phyloP scores from a whole-genome alignment of 2,329 filamentous ascomycete species.

The Rutstroemia sp. region DNA sequence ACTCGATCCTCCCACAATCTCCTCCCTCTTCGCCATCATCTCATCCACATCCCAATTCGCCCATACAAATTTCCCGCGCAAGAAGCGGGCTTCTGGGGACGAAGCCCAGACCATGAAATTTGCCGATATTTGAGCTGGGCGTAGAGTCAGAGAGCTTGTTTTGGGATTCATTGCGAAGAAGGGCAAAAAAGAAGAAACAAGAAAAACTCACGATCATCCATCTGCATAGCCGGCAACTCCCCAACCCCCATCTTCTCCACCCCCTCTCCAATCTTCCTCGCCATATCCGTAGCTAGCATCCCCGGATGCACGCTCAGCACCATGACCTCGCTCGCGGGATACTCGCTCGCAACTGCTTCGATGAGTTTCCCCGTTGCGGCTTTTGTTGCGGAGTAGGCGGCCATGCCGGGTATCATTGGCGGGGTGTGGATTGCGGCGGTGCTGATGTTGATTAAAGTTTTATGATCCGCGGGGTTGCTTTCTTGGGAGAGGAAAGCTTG shows the following conservation, averaged over 20 bases:
- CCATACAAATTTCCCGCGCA: constrained; percentile 40
- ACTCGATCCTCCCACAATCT: no score
- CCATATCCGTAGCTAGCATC: not conserved
- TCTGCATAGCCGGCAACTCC: not conserved
- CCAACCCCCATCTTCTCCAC: no score
- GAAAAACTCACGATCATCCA: not conserved
- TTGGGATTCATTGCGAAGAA: no score
- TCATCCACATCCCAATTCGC: constrained; percentile 45
- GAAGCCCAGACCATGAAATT: constrained; percentile 18
- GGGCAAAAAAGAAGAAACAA: not conserved
- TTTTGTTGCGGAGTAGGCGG: not conserved
- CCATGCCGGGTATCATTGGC: no score
- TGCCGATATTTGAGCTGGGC: constrained; percentile 14
- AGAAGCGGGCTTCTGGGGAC: constrained; percentile 36
- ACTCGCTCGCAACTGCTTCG: not conserved
- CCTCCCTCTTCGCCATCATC: not conserved
- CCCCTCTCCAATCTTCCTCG: not conserved
- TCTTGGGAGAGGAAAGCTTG: no score
- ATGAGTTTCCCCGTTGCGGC: not conserved
- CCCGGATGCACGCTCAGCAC: not conserved
- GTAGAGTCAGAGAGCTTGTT: no score
- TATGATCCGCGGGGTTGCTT: no score
- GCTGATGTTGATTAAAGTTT: no score
- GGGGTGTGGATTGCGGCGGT: no score
- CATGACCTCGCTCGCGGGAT: not conserved